A percentile compares a stretch with the other conserved stretches of the same genome.
Evolutionary conservation across 2,329 filamentous ascomycete species (phyloP).

Genomic region (Ophiocordyceps robertsii): DNA sequence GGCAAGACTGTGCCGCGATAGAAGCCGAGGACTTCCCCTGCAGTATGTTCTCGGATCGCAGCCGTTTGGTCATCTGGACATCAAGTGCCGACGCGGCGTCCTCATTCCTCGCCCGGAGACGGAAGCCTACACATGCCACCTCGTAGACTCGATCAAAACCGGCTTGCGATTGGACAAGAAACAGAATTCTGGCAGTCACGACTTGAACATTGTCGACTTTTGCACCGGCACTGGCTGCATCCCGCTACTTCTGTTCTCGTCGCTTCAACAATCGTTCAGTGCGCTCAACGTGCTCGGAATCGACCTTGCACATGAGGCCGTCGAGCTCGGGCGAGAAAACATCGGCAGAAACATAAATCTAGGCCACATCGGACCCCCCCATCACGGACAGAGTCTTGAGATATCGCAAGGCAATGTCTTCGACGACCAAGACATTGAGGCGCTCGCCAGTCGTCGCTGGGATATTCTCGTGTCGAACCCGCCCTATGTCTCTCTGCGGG

Average conservation of each 20-base stretch:
- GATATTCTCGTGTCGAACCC: constrained; percentile 80
- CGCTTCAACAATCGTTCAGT: constrained; percentile 31
- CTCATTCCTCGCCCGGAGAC: constrained; percentile 76
- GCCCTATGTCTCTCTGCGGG: constrained; percentile 63
- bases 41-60: constrained; percentile 85
- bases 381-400: constrained; percentile 12
- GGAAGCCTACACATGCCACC: constrained; percentile 49
- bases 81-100: constrained; percentile 63
- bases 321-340: constrained; percentile 55
- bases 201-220: constrained; percentile 61
- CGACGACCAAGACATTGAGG: constrained; percentile 20
- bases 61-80: constrained; percentile 73
- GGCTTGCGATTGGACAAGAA: constrained; percentile 4
- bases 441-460: constrained; percentile 14
- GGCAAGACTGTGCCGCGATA: constrained; percentile 29
- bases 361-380: constrained; percentile 9
- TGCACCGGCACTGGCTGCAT: constrained; percentile 92
- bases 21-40: constrained; percentile 56
- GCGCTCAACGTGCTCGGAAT: constrained; percentile 48
- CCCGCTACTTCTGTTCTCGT: constrained; percentile 57
- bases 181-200: constrained; percentile 4
- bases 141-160: constrained; percentile 31
- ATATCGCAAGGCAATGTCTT: constrained; percentile 40
- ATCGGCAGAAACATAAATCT: constrained; percentile 31
- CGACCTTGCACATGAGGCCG: constrained; percentile 56